These are phyloP conservation scores for Cryptosporidium viatorum DNA, from an alignment of 169 alveolate genomes.

Conservation along the genomic window DNA sequence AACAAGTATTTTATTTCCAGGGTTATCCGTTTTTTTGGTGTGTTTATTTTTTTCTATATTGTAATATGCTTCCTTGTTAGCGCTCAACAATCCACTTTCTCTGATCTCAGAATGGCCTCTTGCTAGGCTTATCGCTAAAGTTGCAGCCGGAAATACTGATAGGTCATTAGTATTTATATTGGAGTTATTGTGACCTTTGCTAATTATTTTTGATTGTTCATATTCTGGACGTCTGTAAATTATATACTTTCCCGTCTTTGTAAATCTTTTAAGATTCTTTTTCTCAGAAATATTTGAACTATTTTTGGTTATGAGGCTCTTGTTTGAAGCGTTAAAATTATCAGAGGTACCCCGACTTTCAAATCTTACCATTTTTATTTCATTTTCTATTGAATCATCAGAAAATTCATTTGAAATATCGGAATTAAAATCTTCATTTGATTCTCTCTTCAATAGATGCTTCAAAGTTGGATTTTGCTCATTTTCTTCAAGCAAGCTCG, in stretches of 20 bases:
- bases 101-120: constrained; percentile 61
- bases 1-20: background rate
- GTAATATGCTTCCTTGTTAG: background rate
- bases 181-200: background rate
- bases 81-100: constrained; percentile 26
- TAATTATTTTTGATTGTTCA: constrained; percentile 22
- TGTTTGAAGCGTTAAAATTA: background rate
- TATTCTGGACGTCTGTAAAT: constrained; percentile 60
- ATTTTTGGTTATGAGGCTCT: background rate
- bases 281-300: background rate
- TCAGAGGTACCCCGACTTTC: background rate
- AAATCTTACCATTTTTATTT: background rate
- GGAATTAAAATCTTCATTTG: background rate
- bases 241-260: constrained; percentile 58
- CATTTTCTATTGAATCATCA: background rate
- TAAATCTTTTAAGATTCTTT: constrained; percentile 48
- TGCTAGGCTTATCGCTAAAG: constrained; percentile 67
- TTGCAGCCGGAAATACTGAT: constrained; percentile 56
- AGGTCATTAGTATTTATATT: background rate
- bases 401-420: background rate
- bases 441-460: background rate
- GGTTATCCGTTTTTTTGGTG: background rate
- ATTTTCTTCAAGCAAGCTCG: background rate
- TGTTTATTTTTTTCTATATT: background rate
- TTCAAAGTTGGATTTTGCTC: background rate